Evolutionary conservation across 2,329 filamentous ascomycete species (phyloP).

Genomic region (Aspergillus fischeri): DNA sequence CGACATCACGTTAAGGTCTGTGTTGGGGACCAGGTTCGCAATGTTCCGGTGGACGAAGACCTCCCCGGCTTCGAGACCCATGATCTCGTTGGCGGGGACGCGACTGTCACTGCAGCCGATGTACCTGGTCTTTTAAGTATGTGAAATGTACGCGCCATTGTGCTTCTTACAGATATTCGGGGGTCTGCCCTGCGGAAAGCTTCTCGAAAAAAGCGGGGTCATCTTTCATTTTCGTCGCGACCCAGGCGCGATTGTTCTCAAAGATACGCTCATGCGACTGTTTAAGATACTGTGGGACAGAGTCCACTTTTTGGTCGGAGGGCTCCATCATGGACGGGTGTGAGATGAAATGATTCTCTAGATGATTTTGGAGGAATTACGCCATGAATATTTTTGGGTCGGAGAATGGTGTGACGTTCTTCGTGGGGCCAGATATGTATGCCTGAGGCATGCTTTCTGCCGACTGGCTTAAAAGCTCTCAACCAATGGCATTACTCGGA

Average conservation of each 20-base stretch:
- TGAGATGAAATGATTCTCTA: not conserved
- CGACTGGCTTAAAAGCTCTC: too few relatives aligned
- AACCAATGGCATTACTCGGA: too few relatives aligned
- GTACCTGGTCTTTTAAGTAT: slow-evolving; percentile 22
- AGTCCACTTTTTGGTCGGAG: not conserved
- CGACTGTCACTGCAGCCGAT: slow-evolving; percentile 32
- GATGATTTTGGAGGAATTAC: not conserved
- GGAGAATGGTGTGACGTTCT: too few relatives aligned
- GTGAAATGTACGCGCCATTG: not conserved
- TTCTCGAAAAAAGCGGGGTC: slow-evolving; percentile 65
- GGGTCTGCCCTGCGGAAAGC: slow-evolving; percentile 61
- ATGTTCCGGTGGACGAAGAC: slow-evolving; percentile 34
- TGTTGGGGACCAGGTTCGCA: slow-evolving; percentile 29
- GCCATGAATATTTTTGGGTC: too few relatives aligned
- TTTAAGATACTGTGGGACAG: slow-evolving; percentile 6
- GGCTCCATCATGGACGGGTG: not conserved
- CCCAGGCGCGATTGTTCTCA: slow-evolving; percentile 65
- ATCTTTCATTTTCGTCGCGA: slow-evolving; percentile 52
- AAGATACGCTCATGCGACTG: slow-evolving; percentile 65
- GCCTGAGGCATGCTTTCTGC: too few relatives aligned
- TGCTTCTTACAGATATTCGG: slow-evolving; percentile 57
- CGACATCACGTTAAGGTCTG: slow-evolving; percentile 28
- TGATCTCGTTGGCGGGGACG: slow-evolving; percentile 30
- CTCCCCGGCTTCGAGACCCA: slow-evolving; percentile 30
- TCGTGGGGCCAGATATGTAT: too few relatives aligned